Base-by-base conservation (phyloP, 2,329 filamentous ascomycete species). In the Aureobasidium sp. region DNA sequence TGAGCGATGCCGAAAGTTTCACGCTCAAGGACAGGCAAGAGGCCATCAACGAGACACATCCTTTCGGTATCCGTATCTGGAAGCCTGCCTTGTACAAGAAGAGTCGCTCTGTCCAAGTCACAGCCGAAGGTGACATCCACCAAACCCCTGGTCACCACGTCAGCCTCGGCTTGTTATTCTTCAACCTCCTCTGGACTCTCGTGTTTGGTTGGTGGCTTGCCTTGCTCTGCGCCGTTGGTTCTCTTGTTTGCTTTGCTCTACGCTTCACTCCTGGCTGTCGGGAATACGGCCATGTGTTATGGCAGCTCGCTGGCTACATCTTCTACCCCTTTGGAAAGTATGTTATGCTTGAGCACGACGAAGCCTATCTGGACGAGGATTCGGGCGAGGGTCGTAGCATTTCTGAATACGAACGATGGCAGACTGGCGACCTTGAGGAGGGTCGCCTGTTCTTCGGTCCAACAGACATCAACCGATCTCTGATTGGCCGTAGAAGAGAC, bases 21-120 rank as follows among this genome's bases (percentile, higher is more conserved):
- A 99, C 94, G 0, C 83, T 99, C 69, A 96, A 95, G 74, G 94
- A 99, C 74, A 86, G 94, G 62, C 94, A 99, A 76, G 87, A 96
- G 73, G 94, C 94, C 67, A 99, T 99, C 80, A 99, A 99, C 77
- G 88, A 96, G 74, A 99, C 94, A 0, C 94, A 99, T 80, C 94
- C 94, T 0, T 99, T 99, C 70, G 94, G 94, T 80, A 97, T 99
- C 72, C 87, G 95, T 73, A 90, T 99, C 66, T 99, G 94, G 94
- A 99, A 99, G 75, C 94, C 94, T 47, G 95, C 94, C 1, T 76
- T 99, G 66, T 99, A 99, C 82, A 99, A 99, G 77, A 99, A 99
- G 76, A 87, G 89, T 69, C 87, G 94, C 62, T 99, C 94, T 0
- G 95, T 99, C 41, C 91, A 97, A 74, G 94, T 95, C 75, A 96